Base-by-base conservation (phyloP, 164 flowering plant genomes). In the Magnolia kwangsiensis region DNA sequence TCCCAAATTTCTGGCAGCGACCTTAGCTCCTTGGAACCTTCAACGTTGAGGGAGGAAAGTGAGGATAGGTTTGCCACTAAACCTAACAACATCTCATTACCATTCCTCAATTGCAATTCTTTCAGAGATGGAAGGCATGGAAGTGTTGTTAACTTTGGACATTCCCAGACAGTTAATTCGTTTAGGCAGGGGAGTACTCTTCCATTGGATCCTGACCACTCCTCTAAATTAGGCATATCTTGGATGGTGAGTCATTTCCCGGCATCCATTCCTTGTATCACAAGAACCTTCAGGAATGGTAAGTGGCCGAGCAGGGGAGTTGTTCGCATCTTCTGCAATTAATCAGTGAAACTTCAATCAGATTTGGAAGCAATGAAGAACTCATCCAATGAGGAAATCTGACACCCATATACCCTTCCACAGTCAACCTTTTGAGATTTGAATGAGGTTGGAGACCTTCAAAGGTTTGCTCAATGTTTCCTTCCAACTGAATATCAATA, bases 361-460 rank as follows among this genome's bases (percentile, higher is more conserved):
- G 69, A 16, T 73, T 78, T 3, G 72, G 55, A 7, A 82, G 75
- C 8, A 14, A 6, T 4, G 23, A 7, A n/a, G 51, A 9, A 9
- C 20, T 31, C 70, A 69, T 37, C 88, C 86, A 83, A 13, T 19
- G 0, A 24, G 86, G 84, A 51, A 83, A 77, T 0, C 1, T n/a
- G 16, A 10, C 2, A 18, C 86, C 88, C 11, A 59, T 50, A 45
- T 77, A 85, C 1, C 50, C 74, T 2, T 27, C 21, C 18, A 85
- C 24, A 2, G 9, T 11, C 72, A 83, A 37, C 20, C 13, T 75
- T 29, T 79, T 74, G 7, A 83, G 45, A 64, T 74, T 75, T 50
- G 1, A 1, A 31, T 80, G 78, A 6, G 88, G 86, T 31, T 78
- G 27, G n/a, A 83, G 82, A 18, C 69, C 10, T 9, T 58, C 19